Conservation (phyloP, 169 alveolate species). For the Amoebophrya sp. region DNA sequence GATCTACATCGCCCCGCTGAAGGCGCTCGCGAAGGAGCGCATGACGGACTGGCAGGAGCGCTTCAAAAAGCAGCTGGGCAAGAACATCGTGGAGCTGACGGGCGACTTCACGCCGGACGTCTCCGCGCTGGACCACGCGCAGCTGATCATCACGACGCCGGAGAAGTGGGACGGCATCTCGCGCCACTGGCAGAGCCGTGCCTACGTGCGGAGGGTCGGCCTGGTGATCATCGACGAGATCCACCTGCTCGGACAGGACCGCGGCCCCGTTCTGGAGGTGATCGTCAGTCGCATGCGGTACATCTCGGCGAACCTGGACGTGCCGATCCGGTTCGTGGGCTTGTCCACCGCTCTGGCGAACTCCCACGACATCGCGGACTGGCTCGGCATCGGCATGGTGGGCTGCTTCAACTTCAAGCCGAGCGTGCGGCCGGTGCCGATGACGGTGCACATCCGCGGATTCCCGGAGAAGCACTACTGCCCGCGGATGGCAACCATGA, state of each 20-base stretch:
- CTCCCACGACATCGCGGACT: slow-evolving; percentile 90
- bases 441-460: slow-evolving; percentile 84
- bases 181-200: slow-evolving; percentile 91
- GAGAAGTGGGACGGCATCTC: slow-evolving; percentile 99
- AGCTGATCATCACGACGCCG: slow-evolving; percentile 94
- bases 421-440: slow-evolving; percentile 89
- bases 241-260: slow-evolving; percentile 88
- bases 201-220: slow-evolving; percentile 77
- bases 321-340: slow-evolving; percentile 80
- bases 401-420: slow-evolving; percentile 96
- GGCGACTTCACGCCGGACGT: slow-evolving; percentile 89
- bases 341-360: slow-evolving; percentile 97
- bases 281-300: slow-evolving; percentile 90
- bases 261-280: slow-evolving; percentile 90
- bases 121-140: slow-evolving; percentile 60
- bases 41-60: slow-evolving; percentile 53
- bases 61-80: slow-evolving; percentile 55
- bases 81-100: slow-evolving; percentile 85
- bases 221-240: slow-evolving; percentile 96
- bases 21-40: slow-evolving; percentile 87
- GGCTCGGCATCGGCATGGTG: slow-evolving; percentile 88
- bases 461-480: slow-evolving; percentile 84
- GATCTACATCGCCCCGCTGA: slow-evolving; percentile 95
- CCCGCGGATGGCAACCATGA: slow-evolving; percentile 94
- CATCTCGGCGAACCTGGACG: slow-evolving; percentile 70